Evolutionary conservation across 768 basidiomycete genomes (phyloP), one percentile per base, ranked within the genome.

Genomic region (Lactarius indigo): DNA sequence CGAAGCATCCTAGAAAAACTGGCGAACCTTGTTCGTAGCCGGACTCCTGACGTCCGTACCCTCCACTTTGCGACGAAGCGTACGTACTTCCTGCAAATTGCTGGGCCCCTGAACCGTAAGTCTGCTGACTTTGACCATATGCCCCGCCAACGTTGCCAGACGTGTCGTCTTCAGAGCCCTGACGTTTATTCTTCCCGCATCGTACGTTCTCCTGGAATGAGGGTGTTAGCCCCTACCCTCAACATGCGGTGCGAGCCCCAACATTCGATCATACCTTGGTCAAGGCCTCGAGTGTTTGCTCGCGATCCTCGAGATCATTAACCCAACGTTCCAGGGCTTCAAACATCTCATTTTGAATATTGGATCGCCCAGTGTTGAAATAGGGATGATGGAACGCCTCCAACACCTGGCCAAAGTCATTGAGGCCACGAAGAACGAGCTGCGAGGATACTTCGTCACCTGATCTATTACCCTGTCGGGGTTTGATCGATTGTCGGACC

Each of bases 321-420:
- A 86, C 72, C 86, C 87, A 88, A 58, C 75, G 75, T 72, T 84
- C 74, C 78, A 88, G 77, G 57, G 78, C 77, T 57, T 83, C 79
- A 69, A 84, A 84, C 87, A 89, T 89, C 59, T 79, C 79, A 61
- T 80, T 72, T 74, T 89, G 88, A 63, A 89, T 83, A 39, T 76
- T 74, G 18, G 84, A 86, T 33, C 74, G 74, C 5, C 84, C 83
- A 47, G 76, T 79, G 56, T 83, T 83, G 73, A 85, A 89, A 74
- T 85, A 87, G 8, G 88, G 88, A 72, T 89, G 88, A 72, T 89
- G 87, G 79, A 89, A 87, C 5, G 86, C 85, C 69, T 87, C 81
- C 5, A 88, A 78, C 65, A 87, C 83, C 82, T 76, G 37, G 37
- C 13, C 50, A 59, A 28, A 63, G 42, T 55, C 33, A 44, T 17